Evolutionary conservation across 176 grass and related monocot genomes (phyloP).

Genomic region (Hordeum marinum): DNA sequence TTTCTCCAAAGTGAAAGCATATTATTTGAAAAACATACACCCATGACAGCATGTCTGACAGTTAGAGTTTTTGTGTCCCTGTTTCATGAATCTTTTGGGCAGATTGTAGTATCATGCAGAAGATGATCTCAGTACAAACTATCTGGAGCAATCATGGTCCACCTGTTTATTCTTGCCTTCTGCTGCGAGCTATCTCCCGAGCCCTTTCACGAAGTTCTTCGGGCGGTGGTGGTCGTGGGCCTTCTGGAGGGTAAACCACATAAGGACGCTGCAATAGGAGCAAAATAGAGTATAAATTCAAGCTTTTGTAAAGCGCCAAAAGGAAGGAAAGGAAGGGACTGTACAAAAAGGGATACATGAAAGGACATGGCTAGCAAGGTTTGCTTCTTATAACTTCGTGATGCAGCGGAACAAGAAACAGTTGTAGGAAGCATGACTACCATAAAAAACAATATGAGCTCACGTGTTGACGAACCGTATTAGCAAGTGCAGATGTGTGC

Average conservation of each 20-base stretch:
- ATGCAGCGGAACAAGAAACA: not conserved
- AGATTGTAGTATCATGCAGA: not conserved
- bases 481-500: not conserved
- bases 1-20: not conserved
- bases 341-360: not conserved
- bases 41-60: not conserved
- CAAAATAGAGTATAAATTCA: not conserved
- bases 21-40: not conserved
- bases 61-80: not conserved
- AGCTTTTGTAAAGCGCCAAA: not conserved
- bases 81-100: not conserved
- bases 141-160: not conserved
- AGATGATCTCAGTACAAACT: not conserved
- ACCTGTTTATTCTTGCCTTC: constrained; percentile 37
- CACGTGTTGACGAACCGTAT: not conserved
- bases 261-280: constrained; percentile 61
- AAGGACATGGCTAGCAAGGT: not conserved
- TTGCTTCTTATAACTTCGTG: not conserved
- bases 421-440: not conserved
- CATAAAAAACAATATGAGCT: not conserved
- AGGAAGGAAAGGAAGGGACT: not conserved
- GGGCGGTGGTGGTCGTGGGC: constrained; percentile 63
- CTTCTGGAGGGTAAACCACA: constrained; percentile 86
- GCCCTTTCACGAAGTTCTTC: constrained; percentile 92
- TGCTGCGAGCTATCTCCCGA: constrained; percentile 64